A percentile compares a stretch with the other conserved stretches of the same genome.
Evolutionary conservation across 2,329 filamentous ascomycete genomes (phyloP).

Genomic region (Hysterium pulicare): DNA sequence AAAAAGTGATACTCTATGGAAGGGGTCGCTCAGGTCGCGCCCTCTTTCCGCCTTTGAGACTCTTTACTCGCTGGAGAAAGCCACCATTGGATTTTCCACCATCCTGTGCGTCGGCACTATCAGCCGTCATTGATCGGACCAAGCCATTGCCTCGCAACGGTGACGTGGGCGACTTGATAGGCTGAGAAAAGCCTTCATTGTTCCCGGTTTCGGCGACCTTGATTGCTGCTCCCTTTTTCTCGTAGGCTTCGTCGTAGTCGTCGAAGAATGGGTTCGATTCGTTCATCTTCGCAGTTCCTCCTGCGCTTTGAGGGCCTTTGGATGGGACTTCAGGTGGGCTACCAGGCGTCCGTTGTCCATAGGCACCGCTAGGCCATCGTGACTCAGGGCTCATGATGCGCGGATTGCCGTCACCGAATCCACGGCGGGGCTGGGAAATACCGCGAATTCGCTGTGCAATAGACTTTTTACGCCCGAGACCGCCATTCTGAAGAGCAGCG

Average conservation of each 20-base stretch:
- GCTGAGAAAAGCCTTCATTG: slow-evolving; percentile 12
- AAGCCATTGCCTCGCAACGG: slow-evolving; percentile 27
- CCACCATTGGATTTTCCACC: slow-evolving; percentile 27
- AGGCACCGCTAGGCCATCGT: slow-evolving; percentile 39
- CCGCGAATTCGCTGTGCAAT: slow-evolving; percentile 87
- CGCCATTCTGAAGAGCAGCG: slow-evolving; percentile 40
- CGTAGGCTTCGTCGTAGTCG: slow-evolving; percentile 69
- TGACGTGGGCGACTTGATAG: slow-evolving; percentile 20
- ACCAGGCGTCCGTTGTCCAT: slow-evolving; percentile 20
- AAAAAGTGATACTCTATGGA: not conserved
- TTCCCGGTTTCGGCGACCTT: slow-evolving; percentile 43
- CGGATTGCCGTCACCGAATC: slow-evolving; percentile 44
- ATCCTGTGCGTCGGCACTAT: slow-evolving; percentile 23
- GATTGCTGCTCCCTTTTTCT: slow-evolving; percentile 61
- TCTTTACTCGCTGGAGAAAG: slow-evolving; percentile 38
- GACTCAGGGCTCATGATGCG: slow-evolving; percentile 50
- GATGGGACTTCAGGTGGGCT: slow-evolving; percentile 16
- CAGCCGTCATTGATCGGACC: slow-evolving; percentile 31
- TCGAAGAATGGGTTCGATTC: slow-evolving; percentile 76
- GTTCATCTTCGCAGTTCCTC: slow-evolving; percentile 39
- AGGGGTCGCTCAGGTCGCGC: slow-evolving; percentile 29
- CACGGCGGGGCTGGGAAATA: slow-evolving; percentile 68
- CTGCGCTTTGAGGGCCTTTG: slow-evolving; percentile 34
- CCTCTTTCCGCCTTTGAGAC: slow-evolving; percentile 34
- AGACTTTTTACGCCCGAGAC: slow-evolving; percentile 85